Evolutionary conservation across 208 protist genomes (phyloP).

Genomic region (Wallacemonas sp.): DNA sequence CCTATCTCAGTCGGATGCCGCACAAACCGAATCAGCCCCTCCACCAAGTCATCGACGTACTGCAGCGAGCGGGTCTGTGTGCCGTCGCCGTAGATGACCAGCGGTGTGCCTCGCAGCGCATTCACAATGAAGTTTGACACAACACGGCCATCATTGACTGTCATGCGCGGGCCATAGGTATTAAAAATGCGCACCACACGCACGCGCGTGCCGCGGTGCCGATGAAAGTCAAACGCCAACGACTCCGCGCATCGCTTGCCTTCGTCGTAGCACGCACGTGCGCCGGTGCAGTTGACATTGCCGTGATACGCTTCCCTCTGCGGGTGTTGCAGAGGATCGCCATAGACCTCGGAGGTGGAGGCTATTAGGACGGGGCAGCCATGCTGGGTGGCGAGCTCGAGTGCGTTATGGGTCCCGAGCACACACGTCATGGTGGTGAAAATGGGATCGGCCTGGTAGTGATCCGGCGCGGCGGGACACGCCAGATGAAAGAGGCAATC

Average conservation of each 20-base stretch:
- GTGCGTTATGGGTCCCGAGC: slow-evolving; percentile 92
- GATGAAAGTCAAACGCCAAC: slow-evolving; percentile 89
- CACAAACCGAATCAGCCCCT: slow-evolving; percentile 53
- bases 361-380: slow-evolving; percentile 80
- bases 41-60: slow-evolving; percentile 76
- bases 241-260: slow-evolving; percentile 95
- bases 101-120: slow-evolving; percentile 62
- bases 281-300: slow-evolving; percentile 89
- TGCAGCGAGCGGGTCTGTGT: slow-evolving; percentile 91
- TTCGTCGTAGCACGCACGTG: slow-evolving; percentile 96
- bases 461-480: slow-evolving; percentile 91
- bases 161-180: slow-evolving; percentile 96
- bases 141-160: slow-evolving; percentile 93
- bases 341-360: slow-evolving; percentile 96
- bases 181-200: slow-evolving; percentile 96
- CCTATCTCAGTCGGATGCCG: slow-evolving; percentile 52
- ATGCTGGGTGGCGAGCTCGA: slow-evolving; percentile 83
- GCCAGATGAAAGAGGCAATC: slow-evolving; percentile 95
- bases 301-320: slow-evolving; percentile 92
- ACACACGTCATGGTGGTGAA: slow-evolving; percentile 94
- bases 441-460: slow-evolving; percentile 93
- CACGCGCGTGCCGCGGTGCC: slow-evolving; percentile 63
- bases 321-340: slow-evolving; percentile 88
- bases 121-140: slow-evolving; percentile 96
- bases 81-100: slow-evolving; percentile 94